Percentiles rank a stretch among this genome's conserved stretches.
Conservation (phyloP, 208 protist species). For the Endotrypanum monterogeii region DNA sequence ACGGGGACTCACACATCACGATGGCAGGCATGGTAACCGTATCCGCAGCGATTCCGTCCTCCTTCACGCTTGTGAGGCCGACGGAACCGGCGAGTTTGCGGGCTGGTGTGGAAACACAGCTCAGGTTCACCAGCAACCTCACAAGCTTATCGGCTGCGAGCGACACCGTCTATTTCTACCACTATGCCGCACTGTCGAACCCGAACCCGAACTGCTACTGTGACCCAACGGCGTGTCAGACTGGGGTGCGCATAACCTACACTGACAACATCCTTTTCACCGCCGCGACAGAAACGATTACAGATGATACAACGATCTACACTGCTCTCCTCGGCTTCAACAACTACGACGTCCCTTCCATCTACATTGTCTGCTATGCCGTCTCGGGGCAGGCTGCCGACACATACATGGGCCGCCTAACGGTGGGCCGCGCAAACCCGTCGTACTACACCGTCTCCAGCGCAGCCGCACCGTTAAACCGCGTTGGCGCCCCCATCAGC, state of each 20-base stretch:
- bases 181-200: slow-evolving; percentile 41
- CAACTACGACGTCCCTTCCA: slow-evolving; percentile 70
- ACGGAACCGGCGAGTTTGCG: slow-evolving; percentile 35
- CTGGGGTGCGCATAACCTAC: slow-evolving; percentile 43
- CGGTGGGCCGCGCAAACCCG: slow-evolving; percentile 73
- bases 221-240: slow-evolving; percentile 52
- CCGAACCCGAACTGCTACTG: slow-evolving; percentile 77
- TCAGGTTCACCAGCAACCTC: slow-evolving; percentile 54
- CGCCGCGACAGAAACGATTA: slow-evolving; percentile 20
- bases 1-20: slow-evolving; percentile 38
- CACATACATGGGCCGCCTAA: slow-evolving; percentile 77
- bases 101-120: slow-evolving; percentile 42
- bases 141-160: slow-evolving; percentile 30
- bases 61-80: slow-evolving; percentile 29
- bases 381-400: slow-evolving; percentile 27
- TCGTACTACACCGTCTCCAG: slow-evolving; percentile 81
- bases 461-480: slow-evolving; percentile 38
- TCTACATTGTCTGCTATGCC: slow-evolving; percentile 85
- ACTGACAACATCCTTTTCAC: slow-evolving; percentile 21
- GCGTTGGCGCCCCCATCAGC: slow-evolving; percentile 61
- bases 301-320: slow-evolving; percentile 36
- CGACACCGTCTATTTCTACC: slow-evolving; percentile 84
- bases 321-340: slow-evolving; percentile 62
- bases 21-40: slow-evolving; percentile 61
- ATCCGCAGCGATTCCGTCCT: slow-evolving; percentile 41